phyloP scores from a whole-genome alignment of 1,284 basidiomycete genomes.

The Phlebopus sp. region DNA sequence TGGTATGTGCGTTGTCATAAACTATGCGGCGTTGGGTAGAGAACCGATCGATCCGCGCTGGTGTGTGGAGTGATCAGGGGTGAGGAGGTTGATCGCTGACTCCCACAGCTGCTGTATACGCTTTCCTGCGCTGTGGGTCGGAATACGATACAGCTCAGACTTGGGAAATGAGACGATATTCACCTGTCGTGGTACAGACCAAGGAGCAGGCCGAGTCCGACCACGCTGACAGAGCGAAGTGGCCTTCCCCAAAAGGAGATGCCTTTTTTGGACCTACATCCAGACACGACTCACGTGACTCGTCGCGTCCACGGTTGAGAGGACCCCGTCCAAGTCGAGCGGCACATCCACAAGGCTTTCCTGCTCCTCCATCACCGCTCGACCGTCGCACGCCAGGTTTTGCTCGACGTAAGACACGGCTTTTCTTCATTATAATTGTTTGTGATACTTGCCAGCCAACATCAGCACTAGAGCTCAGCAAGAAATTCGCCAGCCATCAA shows the following conservation, averaged over 20 bases:
- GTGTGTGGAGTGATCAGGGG: not conserved
- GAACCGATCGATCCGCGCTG: not conserved
- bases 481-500: too few relatives aligned
- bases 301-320: not conserved
- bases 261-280: not conserved
- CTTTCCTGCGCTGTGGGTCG: too few relatives aligned
- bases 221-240: not conserved
- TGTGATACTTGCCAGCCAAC: too few relatives aligned
- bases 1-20: constrained; percentile 18
- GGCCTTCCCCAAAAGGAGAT: constrained; percentile 8
- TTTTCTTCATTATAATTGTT: too few relatives aligned
- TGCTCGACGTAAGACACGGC: too few relatives aligned
- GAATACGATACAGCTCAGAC: too few relatives aligned
- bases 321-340: too few relatives aligned
- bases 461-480: too few relatives aligned
- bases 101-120: not conserved
- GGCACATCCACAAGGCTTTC: too few relatives aligned
- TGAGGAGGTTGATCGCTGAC: not conserved
- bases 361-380: not conserved
- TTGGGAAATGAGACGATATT: too few relatives aligned
- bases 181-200: not conserved
- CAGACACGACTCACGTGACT: not conserved
- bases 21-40: not conserved
- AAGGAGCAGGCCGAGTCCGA: constrained; percentile 8
- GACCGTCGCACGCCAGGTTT: too few relatives aligned